A percentile compares a stretch with the other conserved stretches of the same genome.
Evolutionary conservation across 23 red algal species (phyloP).

Genomic region (Chondrus crispus): DNA sequence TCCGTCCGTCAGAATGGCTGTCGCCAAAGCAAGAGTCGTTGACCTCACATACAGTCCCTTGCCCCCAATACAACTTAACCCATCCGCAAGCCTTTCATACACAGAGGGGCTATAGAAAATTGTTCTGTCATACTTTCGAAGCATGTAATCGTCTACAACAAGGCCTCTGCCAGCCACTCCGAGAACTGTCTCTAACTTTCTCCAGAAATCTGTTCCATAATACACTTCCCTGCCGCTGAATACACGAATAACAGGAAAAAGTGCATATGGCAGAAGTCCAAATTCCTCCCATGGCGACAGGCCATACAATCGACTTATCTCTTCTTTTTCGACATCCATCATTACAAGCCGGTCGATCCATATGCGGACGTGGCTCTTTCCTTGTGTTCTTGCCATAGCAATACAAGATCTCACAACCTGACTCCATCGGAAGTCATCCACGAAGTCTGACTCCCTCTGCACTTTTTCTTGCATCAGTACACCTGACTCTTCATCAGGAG

Average conservation of each 20-base stretch:
- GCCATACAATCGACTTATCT: background rate
- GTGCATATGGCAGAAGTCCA: background rate
- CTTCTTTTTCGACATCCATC: background rate
- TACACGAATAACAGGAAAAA: background rate
- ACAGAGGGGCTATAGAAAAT: background rate
- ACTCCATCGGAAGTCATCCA: slow-evolving; percentile 24
- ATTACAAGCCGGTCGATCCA: slow-evolving; percentile 16
- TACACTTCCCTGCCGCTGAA: background rate
- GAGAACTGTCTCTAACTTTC: slow-evolving; percentile 13
- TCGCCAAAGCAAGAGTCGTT: background rate
- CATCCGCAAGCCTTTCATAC: background rate
- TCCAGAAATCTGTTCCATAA: slow-evolving; percentile 20
- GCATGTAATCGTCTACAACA: slow-evolving; percentile 26
- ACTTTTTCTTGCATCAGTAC: background rate
- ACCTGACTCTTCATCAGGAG: background rate
- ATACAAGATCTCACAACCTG: slow-evolving; percentile 7
- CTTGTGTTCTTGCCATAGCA: background rate
- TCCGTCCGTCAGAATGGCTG: background rate
- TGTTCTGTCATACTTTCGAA: background rate
- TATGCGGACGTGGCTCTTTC: background rate
- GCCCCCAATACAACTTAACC: background rate
- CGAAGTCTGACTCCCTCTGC: background rate
- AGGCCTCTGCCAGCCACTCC: slow-evolving; percentile 9
- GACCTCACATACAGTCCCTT: background rate
- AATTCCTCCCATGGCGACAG: slow-evolving; percentile 2